Evolutionary conservation across 2,329 filamentous ascomycete genomes (phyloP).

Genomic region (Fusarium duplospermum): DNA sequence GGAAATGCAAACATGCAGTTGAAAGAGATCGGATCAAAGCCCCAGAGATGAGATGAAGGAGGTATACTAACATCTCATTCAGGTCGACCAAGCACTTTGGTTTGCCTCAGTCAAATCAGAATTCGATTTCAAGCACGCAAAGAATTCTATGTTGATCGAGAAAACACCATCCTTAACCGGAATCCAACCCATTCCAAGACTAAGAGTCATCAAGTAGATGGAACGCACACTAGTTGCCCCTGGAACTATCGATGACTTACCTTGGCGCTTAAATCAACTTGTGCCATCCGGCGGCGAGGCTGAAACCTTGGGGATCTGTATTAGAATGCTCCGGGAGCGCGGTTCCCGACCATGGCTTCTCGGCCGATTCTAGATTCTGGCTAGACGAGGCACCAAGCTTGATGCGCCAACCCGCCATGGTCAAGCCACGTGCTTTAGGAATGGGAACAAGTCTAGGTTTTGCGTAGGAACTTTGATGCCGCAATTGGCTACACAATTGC

Average conservation of each 20-base stretch:
- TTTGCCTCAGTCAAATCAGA: too few relatives aligned
- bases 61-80: too few relatives aligned
- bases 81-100: too few relatives aligned
- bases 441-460: not conserved
- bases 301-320: not conserved
- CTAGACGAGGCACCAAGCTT: not conserved
- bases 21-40: too few relatives aligned
- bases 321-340: not conserved
- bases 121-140: not conserved
- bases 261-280: not conserved
- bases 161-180: not conserved
- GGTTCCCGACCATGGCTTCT: not conserved
- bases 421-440: not conserved
- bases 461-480: not conserved
- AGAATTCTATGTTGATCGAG: not conserved
- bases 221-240: not conserved
- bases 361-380: not conserved
- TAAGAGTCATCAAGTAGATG: not conserved
- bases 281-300: not conserved
- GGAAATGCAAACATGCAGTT: too few relatives aligned
- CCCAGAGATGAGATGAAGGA: too few relatives aligned
- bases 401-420: not conserved
- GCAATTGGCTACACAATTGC: not conserved
- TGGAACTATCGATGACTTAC: not conserved
- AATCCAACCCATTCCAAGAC: not conserved